Evolutionary conservation across 176 grass and related monocot species (phyloP), one percentile per base, ranked within the genome.

Genomic region (Ensete ventricosum): DNA sequence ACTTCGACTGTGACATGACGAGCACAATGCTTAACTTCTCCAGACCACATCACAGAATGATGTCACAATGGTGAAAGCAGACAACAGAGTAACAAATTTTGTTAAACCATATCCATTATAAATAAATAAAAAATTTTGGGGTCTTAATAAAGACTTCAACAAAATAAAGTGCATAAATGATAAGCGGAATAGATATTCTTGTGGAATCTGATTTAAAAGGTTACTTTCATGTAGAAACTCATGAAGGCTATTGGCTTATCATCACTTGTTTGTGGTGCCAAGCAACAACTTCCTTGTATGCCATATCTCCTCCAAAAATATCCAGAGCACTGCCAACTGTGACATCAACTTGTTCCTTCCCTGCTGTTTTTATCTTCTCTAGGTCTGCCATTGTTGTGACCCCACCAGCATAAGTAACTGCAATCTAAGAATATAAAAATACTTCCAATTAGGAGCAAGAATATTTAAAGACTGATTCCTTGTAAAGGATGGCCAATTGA

Each of bases 341-440:
- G 34, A 91, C 81, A 82, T 87, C 86, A 43, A 99, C 95, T 25
- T 11, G 86, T 24, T 75, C 69, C 17, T 78, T 83, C n/a, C 90
- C 86, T 62, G 90, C 90, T 78, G 76, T 85, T 76, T 89, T 99
- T 87, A 99, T 99, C 82, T 72, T 82, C 78, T 99, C 90, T 7
- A 99, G 84, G 65, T 99, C 86, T 10, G 87, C 86, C 76, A 99
- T 91, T 58, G 71, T 94, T 20, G 95, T 87, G 24, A 98, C 94
- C 7, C 90, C 90, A 52, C 90, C 88, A 50, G 90, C 90, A 71
- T 94, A 98, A 82, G 95, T 94, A 23, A 87, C 84, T 0, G 90
- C 80, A 71, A 94, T 98, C 88, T 98, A 83, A 57, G 83, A 13
- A 76, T 16, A 49, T 48, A 16, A 75, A 1, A 52, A 63, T 64